A percentile compares a stretch with the other conserved stretches of the same genome.
Conservation (phyloP, 2,329 filamentous ascomycete species). For the Allantophomopsis lycopodina region DNA sequence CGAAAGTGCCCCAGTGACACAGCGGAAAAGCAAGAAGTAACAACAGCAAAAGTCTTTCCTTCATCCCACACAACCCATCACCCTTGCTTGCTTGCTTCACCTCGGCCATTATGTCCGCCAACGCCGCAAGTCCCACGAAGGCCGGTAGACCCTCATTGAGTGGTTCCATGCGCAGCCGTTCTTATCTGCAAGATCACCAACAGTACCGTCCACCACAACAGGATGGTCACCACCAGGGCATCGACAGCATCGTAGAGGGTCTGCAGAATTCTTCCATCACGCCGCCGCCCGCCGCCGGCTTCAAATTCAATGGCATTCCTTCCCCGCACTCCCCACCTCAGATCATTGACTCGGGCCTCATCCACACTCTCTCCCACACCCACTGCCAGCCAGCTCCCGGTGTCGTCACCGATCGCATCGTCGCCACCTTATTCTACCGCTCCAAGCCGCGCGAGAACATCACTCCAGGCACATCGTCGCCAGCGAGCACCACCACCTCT, state of each 20-base stretch:
- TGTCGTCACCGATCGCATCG: constrained; percentile 31
- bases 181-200: constrained; percentile 48
- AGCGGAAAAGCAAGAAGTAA: too few species aligned
- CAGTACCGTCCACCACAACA: constrained; percentile 41
- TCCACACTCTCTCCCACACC: constrained; percentile 47
- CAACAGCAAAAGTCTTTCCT: too few species aligned
- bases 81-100: too few species aligned
- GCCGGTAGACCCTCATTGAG: constrained; percentile 4
- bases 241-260: constrained; percentile 51
- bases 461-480: constrained; percentile 20
- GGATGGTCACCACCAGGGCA: constrained; percentile 42
- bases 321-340: constrained; percentile 43
- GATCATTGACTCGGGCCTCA: constrained; percentile 48
- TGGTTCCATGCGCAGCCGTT: constrained; percentile 41
- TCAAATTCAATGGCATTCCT: constrained; percentile 45
- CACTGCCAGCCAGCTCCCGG: constrained; percentile 43
- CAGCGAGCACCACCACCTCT: constrained; percentile 4
- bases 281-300: constrained; percentile 25
- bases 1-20: too few species aligned
- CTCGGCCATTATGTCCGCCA: too few species aligned
- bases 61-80: too few species aligned
- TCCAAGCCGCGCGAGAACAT: constrained; percentile 21
- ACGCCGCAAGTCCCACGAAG: neutral
- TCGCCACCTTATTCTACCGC: constrained; percentile 54
- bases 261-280: constrained; percentile 22